These are phyloP conservation scores for Fraxinus dipetala DNA, from an alignment of 305 asterid species.

Conservation along the genomic window DNA sequence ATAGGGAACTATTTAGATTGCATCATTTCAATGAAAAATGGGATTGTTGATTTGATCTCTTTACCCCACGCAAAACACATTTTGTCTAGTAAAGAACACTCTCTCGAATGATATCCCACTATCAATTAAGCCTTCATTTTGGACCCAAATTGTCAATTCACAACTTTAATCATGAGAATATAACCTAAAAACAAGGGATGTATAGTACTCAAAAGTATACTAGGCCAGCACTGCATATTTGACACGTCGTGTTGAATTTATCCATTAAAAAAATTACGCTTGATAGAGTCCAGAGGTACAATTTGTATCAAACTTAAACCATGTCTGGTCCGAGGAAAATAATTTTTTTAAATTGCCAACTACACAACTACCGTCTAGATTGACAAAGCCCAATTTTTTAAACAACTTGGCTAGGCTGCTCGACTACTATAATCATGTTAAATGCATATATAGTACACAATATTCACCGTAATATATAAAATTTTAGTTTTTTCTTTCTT, in stretches of 20 bases:
- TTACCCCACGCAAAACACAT: slow-evolving; percentile 3
- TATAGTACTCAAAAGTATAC: neutral
- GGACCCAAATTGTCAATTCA: neutral
- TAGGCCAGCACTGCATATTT: neutral
- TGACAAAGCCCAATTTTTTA: neutral
- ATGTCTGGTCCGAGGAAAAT: neutral
- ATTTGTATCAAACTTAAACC: neutral
- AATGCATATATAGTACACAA: neutral
- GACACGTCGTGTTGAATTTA: neutral
- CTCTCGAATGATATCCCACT: slow-evolving; percentile 5
- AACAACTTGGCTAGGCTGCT: neutral
- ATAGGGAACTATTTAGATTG: neutral
- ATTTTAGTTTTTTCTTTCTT: neutral
- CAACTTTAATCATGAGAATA: neutral
- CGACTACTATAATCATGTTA: neutral
- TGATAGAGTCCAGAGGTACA: neutral
- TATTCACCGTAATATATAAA: neutral
- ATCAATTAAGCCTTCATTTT: slow-evolving; percentile 4
- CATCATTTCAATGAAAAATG: neutral
- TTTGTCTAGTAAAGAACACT: neutral
- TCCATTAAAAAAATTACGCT: neutral
- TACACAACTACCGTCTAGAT: neutral
- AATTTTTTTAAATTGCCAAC: neutral
- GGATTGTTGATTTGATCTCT: neutral
- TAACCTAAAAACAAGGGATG: neutral